phyloP scores from a whole-genome alignment of 768 basidiomycete genomes.

The Mycena amicta region DNA sequence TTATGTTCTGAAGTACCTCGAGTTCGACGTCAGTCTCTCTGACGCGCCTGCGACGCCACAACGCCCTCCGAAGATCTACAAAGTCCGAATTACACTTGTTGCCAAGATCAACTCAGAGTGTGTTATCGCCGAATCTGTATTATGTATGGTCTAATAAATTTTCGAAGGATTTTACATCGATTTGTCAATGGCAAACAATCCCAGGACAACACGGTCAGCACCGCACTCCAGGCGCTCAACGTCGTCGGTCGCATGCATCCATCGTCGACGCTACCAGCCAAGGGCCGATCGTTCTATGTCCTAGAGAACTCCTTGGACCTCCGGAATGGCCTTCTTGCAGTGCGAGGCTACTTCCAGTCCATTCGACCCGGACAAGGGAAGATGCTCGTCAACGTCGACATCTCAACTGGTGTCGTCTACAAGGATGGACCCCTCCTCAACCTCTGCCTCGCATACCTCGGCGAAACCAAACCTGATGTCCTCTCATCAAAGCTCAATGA shows the following conservation, averaged over 20 bases:
- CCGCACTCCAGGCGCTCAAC: constrained; percentile 66
- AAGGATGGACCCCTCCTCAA: constrained; percentile 60
- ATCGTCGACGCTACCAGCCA: constrained; percentile 66
- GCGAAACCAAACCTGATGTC: constrained; percentile 34
- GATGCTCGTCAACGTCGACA: constrained; percentile 77
- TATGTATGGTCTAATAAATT: constrained; percentile 1
- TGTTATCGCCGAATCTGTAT: not conserved
- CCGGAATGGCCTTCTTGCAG: constrained; percentile 66
- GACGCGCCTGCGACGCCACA: constrained; percentile 37
- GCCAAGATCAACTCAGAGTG: constrained; percentile 55
- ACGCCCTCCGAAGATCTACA: constrained; percentile 52
- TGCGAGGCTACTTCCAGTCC: constrained; percentile 84
- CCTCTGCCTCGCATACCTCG: constrained; percentile 60
- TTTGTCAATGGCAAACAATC: constrained; percentile 68
- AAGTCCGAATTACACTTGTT: constrained; percentile 56
- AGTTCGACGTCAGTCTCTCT: constrained; percentile 40
- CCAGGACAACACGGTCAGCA: constrained; percentile 66
- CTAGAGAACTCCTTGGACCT: constrained; percentile 52
- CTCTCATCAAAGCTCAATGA: constrained; percentile 47
- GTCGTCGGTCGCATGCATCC: constrained; percentile 79
- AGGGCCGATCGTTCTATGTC: constrained; percentile 76
- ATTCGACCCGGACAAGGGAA: constrained; percentile 66
- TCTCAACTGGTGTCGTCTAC: constrained; percentile 78
- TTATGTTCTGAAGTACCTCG: not conserved
- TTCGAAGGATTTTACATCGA: constrained; percentile 56